Evolutionary conservation across 768 basidiomycete species (phyloP), one percentile per base, ranked within the genome.

Genomic region (Mycena latifolia): DNA sequence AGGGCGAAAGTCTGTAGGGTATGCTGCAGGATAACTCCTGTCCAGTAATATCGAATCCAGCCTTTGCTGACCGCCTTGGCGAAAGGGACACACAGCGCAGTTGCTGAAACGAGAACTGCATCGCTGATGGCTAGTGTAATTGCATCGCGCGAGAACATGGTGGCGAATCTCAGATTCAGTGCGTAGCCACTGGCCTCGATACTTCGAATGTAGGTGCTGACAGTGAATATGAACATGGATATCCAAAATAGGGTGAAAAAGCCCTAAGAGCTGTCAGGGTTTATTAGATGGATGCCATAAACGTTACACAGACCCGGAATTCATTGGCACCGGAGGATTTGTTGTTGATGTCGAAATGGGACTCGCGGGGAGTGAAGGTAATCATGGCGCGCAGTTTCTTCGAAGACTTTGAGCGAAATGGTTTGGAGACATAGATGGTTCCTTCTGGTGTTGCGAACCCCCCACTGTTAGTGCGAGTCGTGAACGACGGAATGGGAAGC

Each of bases 211-310:
- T 93, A 94, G 5, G 92, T 93, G 70, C 90, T 85, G 43, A 95
- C 75, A 14, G 90, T 87, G 74, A 95, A 89, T 54, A 97, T 85
- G 72, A 93, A 95, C 69, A 96, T 87, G 24, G 91, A 91, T 60
- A 93, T 89, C 90, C 98, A 99, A 80, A 99, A 99, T 54, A 99
- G 85, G 5, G 92, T 88, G 78, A 95, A 98, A 82, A 99, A 99
- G 1, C 97, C 97, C 91, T 93, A 71, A n/a, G 28, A 64, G 64
- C 57, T 47, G 67, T 41, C 63, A 55, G 48, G 29, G 52, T 47
- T 47, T 29, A 41, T 24, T n/a, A n/a, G n/a, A 33, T 17, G 35
- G 14, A 39, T 20, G 39, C 54, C 27, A 29, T 47, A 51, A 14
- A 29, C 18, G 27, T 52, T 29, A 14, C 22, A 79, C 83, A 47